phyloP scores from a whole-genome alignment of 2,329 filamentous ascomycete species.

The Geosmithia morbida region DNA sequence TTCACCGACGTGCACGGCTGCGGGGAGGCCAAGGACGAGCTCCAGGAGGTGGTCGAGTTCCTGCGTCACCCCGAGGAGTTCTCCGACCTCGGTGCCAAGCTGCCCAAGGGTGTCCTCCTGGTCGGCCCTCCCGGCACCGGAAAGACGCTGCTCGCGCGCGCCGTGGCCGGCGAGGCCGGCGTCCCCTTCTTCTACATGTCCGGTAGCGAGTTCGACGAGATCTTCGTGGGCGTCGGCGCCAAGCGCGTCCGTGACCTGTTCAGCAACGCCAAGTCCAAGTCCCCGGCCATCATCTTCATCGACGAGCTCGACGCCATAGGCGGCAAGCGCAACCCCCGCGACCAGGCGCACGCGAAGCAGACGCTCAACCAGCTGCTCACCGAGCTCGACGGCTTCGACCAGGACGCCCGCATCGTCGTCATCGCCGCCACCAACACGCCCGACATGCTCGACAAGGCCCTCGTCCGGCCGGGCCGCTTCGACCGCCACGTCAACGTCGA shows the following conservation, averaged over 20 bases:
- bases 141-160: conserved; percentile 89
- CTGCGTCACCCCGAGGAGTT: conserved; percentile 87
- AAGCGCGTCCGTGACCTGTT: conserved; percentile 96
- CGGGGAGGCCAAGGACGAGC: conserved; percentile 94
- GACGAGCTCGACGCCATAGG: conserved; percentile 92
- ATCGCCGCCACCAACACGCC: conserved; percentile 95
- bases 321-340: conserved; percentile 80
- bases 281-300: conserved; percentile 88
- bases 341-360: conserved; percentile 92
- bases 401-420: conserved; percentile 88
- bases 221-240: conserved; percentile 92
- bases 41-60: conserved; percentile 94
- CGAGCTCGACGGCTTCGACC: conserved; percentile 92
- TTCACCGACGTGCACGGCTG: conserved; percentile 95
- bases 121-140: conserved; percentile 94
- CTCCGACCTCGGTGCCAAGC: conserved; percentile 83
- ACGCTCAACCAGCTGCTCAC: conserved; percentile 95
- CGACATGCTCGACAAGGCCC: conserved; percentile 82
- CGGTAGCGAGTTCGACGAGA: conserved; percentile 94
- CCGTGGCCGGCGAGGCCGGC: conserved; percentile 90
- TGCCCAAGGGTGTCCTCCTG: conserved; percentile 90
- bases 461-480: conserved; percentile 88
- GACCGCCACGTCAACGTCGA: conserved; percentile 84
- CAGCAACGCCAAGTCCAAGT: conserved; percentile 65
- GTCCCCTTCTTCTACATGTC: conserved; percentile 99